Conservation (phyloP, 2,329 filamentous ascomycete species). For the Exophiala spinifera region DNA sequence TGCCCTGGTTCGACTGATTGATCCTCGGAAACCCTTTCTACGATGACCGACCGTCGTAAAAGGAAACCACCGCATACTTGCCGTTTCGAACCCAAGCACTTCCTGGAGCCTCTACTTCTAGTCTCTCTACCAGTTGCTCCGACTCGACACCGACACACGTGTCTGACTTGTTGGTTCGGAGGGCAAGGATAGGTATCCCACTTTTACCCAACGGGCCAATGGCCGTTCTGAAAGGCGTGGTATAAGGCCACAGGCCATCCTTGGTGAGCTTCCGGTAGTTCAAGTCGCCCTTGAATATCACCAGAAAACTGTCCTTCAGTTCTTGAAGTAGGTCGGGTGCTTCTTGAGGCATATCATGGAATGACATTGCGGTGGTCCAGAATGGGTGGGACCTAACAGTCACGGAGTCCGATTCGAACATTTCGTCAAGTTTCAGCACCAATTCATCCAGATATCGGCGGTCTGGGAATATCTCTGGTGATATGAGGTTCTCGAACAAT, state of each 20-base stretch:
- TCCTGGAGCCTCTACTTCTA: neutral
- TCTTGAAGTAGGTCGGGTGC: constrained; percentile 63
- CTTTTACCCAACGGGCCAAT: neutral
- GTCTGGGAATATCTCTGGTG: neutral
- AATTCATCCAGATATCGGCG: neutral
- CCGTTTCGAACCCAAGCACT: neutral
- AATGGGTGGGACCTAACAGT: neutral
- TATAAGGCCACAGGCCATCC: constrained; percentile 27
- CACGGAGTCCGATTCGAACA: neutral
- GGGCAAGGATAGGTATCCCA: neutral
- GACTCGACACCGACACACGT: neutral
- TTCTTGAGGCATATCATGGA: neutral
- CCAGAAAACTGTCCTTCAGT: constrained; percentile 77
- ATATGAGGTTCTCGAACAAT: neutral
- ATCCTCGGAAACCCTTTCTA: no score
- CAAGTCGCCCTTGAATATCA: constrained; percentile 94
- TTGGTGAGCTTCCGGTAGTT: constrained; percentile 80
- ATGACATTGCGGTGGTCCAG: neutral
- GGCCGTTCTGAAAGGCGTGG: neutral
- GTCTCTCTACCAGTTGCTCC: neutral
- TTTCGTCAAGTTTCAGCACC: neutral
- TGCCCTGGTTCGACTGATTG: no score
- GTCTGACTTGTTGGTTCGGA: neutral
- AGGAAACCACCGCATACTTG: neutral
- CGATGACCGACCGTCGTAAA: neutral